These are phyloP conservation scores for Oropetium thomaeum DNA, from an alignment of 176 grass and related monocot species.

Conservation along the genomic window DNA sequence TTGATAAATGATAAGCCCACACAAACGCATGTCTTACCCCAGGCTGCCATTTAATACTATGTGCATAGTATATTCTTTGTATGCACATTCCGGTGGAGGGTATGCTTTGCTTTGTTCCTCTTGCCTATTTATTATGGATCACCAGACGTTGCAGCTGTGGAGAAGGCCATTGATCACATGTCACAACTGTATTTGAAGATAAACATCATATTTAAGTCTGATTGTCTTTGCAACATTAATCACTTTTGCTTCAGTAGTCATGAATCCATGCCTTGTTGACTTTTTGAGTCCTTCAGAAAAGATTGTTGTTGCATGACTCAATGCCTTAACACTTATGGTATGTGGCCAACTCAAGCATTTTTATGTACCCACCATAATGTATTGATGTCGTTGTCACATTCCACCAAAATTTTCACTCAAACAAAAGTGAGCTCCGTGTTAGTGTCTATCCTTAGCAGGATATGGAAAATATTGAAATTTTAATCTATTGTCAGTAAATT, in stretches of 20 bases:
- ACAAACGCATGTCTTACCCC: background rate
- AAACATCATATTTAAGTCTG: background rate
- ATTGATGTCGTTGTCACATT: background rate
- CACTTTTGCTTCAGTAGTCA: background rate
- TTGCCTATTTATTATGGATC: background rate
- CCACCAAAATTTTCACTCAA: background rate
- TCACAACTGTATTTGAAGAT: background rate
- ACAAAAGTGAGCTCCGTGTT: background rate
- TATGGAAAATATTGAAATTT: constrained; percentile 6
- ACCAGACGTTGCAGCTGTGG: background rate
- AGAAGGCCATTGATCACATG: background rate
- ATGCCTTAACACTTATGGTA: background rate
- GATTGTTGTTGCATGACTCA: background rate
- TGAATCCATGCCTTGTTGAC: background rate
- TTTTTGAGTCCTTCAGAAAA: background rate
- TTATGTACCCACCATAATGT: background rate
- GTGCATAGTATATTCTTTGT: background rate
- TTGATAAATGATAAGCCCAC: background rate
- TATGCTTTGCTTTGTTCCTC: background rate
- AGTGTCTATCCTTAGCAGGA: background rate
- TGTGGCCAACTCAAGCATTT: background rate
- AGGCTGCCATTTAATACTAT: background rate
- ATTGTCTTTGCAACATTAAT: background rate
- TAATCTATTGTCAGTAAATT: background rate
- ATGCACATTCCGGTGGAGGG: background rate